phyloP scores from a whole-genome alignment of 2,329 filamentous ascomycete genomes.

The Magnaporthiopsis rhizophila region DNA sequence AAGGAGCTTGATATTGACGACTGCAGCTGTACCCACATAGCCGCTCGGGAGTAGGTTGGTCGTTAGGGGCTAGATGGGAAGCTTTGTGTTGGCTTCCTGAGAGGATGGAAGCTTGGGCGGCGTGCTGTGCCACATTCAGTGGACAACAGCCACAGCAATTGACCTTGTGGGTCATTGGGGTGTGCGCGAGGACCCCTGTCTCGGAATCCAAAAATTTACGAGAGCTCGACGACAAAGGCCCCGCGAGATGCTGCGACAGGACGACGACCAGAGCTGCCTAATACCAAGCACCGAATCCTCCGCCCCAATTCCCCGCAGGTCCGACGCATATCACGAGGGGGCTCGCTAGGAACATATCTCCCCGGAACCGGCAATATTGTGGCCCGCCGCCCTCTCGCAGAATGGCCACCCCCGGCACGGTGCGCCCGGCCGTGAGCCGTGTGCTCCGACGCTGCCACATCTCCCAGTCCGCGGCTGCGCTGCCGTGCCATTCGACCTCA shows the following conservation, averaged over 20 bases:
- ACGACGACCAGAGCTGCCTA: not conserved
- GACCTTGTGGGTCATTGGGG: not conserved
- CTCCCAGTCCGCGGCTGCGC: slow-evolving; percentile 11
- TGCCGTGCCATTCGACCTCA: slow-evolving; percentile 3
- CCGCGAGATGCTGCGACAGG: not conserved
- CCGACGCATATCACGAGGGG: not conserved
- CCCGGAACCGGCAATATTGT: not conserved
- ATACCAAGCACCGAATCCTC: not conserved
- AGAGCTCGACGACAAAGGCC: not conserved
- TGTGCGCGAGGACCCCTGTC: not conserved
- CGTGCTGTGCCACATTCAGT: not conserved
- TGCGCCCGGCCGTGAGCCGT: slow-evolving; percentile 20
- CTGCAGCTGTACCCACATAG: not conserved
- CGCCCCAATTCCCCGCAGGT: not conserved
- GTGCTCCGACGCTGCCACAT: slow-evolving; percentile 23
- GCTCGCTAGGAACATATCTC: not conserved
- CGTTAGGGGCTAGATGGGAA: not conserved
- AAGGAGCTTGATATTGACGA: not conserved
- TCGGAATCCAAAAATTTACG: slow-evolving; percentile 3
- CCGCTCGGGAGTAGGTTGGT: not conserved
- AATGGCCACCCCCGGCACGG: slow-evolving; percentile 16
- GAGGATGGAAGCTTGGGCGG: too few relatives aligned
- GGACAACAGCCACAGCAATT: not conserved
- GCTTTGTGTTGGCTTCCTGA: not conserved
- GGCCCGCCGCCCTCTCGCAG: not conserved